Percentiles rank a stretch among this genome's conserved stretches.
Evolutionary conservation across 805 yeast genomes (phyloP).

Genomic region (Metschnikowia arizonensis): DNA sequence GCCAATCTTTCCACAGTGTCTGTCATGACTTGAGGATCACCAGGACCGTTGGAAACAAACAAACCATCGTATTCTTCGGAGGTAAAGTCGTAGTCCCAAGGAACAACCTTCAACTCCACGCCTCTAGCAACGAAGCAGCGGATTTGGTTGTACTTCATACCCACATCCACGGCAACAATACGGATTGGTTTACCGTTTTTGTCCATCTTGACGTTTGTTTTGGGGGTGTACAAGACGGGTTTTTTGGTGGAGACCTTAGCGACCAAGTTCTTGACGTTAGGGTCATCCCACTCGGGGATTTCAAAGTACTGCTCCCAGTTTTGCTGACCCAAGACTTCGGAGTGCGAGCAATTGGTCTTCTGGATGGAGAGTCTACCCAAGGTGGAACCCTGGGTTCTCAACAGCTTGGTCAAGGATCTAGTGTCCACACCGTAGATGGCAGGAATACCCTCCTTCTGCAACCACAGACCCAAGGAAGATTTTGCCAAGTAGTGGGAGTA

Average conservation of each 20-base stretch:
- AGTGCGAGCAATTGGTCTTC: constrained; percentile 30
- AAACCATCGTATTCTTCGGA: constrained; percentile 87
- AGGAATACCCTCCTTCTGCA: constrained; percentile 85
- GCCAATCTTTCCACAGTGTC: constrained; percentile 59
- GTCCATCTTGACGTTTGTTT: constrained; percentile 48
- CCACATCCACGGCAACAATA: constrained; percentile 91
- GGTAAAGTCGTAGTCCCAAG: constrained; percentile 87
- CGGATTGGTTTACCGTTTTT: constrained; percentile 74
- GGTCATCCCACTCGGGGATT: constrained; percentile 87
- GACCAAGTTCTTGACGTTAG: constrained; percentile 86
- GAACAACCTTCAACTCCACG: constrained; percentile 92
- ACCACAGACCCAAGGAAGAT: constrained; percentile 91
- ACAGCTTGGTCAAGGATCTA: constrained; percentile 86
- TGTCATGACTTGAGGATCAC: constrained; percentile 90
- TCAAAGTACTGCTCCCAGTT: constrained; percentile 64
- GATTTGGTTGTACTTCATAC: constrained; percentile 96
- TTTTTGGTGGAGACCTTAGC: constrained; percentile 79
- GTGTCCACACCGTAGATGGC: constrained; percentile 98
- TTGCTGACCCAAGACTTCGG: constrained; percentile 27
- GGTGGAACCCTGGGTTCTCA: constrained; percentile 90
- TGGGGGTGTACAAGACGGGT: constrained; percentile 76
- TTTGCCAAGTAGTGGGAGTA: constrained; percentile 91
- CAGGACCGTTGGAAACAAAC: constrained; percentile 97
- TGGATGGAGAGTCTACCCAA: constrained; percentile 81
- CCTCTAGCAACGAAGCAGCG: constrained; percentile 96